A percentile compares a stretch with the other conserved stretches of the same genome.
These are phyloP conservation scores for Drosera capensis DNA, from an alignment of 148 eudicot genomes.

Conservation along the genomic window DNA sequence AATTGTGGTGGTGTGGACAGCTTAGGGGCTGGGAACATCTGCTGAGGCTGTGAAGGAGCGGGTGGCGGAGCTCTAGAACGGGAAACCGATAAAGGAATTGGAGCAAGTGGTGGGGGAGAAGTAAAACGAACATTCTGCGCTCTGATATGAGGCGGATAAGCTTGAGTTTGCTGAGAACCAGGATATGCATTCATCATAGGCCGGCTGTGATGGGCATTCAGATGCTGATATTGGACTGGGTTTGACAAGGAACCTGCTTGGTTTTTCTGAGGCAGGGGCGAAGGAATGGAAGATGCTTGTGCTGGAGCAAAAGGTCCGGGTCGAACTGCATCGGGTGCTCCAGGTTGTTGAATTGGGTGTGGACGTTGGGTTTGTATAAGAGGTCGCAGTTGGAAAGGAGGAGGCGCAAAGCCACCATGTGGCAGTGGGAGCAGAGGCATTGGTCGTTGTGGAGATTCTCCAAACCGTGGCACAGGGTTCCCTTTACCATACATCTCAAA, in stretches of 20 bases:
- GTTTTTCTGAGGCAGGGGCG: constrained; percentile 14
- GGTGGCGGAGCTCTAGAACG: constrained; percentile 11
- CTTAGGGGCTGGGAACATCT: constrained; percentile 14
- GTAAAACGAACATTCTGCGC: constrained; percentile 23
- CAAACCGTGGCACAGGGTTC: constrained; percentile 35
- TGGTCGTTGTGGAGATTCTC: constrained; percentile 43
- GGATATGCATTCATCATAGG: constrained; percentile 21
- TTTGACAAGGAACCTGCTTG: constrained; percentile 19
- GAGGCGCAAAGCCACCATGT: too few relatives aligned
- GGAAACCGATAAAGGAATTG: constrained; percentile 13
- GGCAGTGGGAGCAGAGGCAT: constrained; percentile 33
- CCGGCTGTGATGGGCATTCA: constrained; percentile 18
- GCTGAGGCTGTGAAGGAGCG: constrained; percentile 19
- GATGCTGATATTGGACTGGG: constrained; percentile 22
- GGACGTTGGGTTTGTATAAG: constrained; percentile 16
- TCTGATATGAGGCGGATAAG: constrained; percentile 15
- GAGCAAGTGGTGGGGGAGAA: constrained; percentile 17
- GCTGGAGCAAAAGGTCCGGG: constrained; percentile 21
- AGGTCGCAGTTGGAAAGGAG: constrained; percentile 30
- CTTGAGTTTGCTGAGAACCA: constrained; percentile 16
- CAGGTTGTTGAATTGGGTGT: constrained; percentile 23
- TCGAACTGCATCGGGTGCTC: constrained; percentile 15
- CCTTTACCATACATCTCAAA: constrained; percentile 61
- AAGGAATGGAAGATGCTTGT: constrained; percentile 20
- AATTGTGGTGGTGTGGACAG: constrained; percentile 19